phyloP scores from a whole-genome alignment of 1,284 basidiomycete genomes.

The Cutaneotrichosporon sp. region DNA sequence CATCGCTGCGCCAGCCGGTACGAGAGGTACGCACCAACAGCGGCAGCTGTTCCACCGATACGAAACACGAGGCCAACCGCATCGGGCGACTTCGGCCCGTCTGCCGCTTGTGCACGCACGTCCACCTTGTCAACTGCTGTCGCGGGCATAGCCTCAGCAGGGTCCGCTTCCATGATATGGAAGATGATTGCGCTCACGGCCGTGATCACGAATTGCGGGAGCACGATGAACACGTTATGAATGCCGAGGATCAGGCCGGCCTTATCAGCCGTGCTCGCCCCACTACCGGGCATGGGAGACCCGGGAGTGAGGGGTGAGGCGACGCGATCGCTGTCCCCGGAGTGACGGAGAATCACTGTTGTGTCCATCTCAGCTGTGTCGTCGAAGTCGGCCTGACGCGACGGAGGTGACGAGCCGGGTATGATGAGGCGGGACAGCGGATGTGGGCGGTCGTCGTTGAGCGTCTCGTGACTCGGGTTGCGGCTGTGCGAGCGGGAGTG shows the following conservation, averaged over 20 bases:
- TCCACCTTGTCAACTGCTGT: neutral
- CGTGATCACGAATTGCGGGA: slow-evolving; percentile 56
- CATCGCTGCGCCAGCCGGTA: slow-evolving; percentile 16
- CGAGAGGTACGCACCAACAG: slow-evolving; percentile 13
- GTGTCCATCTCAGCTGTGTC: slow-evolving; percentile 21
- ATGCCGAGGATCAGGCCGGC: slow-evolving; percentile 89
- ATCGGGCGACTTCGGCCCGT: slow-evolving; percentile 1
- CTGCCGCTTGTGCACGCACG: too few species aligned
- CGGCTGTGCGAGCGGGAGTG: slow-evolving; percentile 7
- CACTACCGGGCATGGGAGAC: neutral
- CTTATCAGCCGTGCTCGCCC: slow-evolving; percentile 59
- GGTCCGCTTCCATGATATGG: slow-evolving; percentile 44
- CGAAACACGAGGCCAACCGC: slow-evolving; percentile 18
- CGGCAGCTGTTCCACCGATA: slow-evolving; percentile 16
- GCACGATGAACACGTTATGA: slow-evolving; percentile 82
- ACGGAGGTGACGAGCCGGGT: slow-evolving; percentile 1
- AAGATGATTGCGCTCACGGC: slow-evolving; percentile 52
- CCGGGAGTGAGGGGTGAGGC: neutral
- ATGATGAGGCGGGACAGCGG: neutral
- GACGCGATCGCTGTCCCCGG: slow-evolving; percentile 19
- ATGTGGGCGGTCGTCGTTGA: neutral
- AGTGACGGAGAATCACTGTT: slow-evolving; percentile 39
- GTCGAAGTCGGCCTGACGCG: neutral
- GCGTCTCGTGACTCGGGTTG: slow-evolving; percentile 1
- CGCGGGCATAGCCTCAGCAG: too few species aligned